Evolutionary conservation across 2,329 filamentous ascomycete genomes (phyloP), one percentile per base, ranked within the genome.

Genomic region (Ascochyta clinopodiicola): DNA sequence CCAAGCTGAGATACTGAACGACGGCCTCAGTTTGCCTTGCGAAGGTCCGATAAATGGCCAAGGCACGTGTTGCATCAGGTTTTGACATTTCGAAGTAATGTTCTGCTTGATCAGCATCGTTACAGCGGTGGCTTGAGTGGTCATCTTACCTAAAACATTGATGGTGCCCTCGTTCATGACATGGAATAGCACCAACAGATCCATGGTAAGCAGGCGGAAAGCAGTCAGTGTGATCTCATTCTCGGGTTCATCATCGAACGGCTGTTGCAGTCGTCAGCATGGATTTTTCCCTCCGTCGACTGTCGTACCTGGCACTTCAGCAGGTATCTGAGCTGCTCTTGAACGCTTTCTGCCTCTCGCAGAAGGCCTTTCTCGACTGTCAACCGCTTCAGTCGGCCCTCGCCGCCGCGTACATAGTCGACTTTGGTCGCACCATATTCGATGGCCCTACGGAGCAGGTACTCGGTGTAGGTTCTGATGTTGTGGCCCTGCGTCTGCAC

Each of bases 21-120:
- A 98, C 94, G 62, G 88, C 86, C 66, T 98, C 93, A 6, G 95
- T 99, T 75, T 96, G 93, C 68, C 86, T 89, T 15, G 92, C 92
- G 70, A 99, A 99, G 15, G 84, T 89, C 72, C 93, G 91, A 78
- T 99, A 99, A 59, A 99, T 94, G 57, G 87, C 84, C 78, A 99
- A 86, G 53, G 95, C 92, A 60, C 93, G 86, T 75, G 97, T 92
- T 56, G 95, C 96, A 76, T 99, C 95, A 24, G 91, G 84, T 70
- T 91, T 91, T 45, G 95, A 97, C 89, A 99, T 94, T 79, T 99
- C 95, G 69, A 99, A 99, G 77, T 98, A 99, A 76, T 96, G 91
- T 67, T 95, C 92, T 96, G 60, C 21, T 24, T 27, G 3, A 39
- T 74, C 37, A 76, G 66, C 43, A 57, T 8, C 10, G 32, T 32